Percentiles rank a stretch among this genome's conserved stretches.
These are phyloP conservation scores for Kazachstania martiniae DNA, from an alignment of 805 yeast genomes.

Conservation along the genomic window DNA sequence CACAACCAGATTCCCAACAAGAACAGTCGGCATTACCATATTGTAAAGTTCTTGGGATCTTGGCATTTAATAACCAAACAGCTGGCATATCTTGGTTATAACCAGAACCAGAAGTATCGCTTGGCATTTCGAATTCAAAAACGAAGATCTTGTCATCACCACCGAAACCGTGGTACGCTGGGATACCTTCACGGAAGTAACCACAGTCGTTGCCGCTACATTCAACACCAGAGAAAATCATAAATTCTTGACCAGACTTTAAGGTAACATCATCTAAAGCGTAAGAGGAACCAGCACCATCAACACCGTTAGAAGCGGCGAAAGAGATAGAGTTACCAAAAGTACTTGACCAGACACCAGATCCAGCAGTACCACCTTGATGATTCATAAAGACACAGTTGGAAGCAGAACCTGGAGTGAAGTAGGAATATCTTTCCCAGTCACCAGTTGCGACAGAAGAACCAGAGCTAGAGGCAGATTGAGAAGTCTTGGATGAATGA, in stretches of 20 bases:
- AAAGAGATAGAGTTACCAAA: conserved; percentile 91
- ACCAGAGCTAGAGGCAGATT: conserved; percentile 30
- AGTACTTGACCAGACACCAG: conserved; percentile 78
- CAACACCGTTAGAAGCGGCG: conserved; percentile 65
- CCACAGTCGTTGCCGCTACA: conserved; percentile 65
- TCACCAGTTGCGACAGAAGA: conserved; percentile 35
- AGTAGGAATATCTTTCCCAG: conserved; percentile 74
- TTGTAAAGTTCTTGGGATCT: conserved; percentile 92
- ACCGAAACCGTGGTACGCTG: conserved; percentile 90
- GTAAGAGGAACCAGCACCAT: conserved; percentile 58
- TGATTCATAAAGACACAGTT: conserved; percentile 80
- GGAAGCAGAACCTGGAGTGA: conserved; percentile 56
- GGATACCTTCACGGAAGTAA: conserved; percentile 71
- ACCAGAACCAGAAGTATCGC: conserved; percentile 38
- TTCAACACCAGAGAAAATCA: conserved; percentile 65
- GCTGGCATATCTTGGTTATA: conserved; percentile 94
- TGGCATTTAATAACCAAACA: conserved; percentile 89
- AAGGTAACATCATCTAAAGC: conserved; percentile 60
- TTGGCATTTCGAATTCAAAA: conserved; percentile 91
- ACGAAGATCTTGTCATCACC: conserved; percentile 80
- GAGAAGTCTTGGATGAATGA: conserved; percentile 21
- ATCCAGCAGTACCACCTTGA: conserved; percentile 71
- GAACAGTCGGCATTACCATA: conserved; percentile 81
- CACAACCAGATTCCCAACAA: conserved; percentile 96
- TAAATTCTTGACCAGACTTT: conserved; percentile 65